These are phyloP conservation scores for Juncus effusus DNA, from an alignment of 176 grass and related monocot species.

Conservation along the genomic window DNA sequence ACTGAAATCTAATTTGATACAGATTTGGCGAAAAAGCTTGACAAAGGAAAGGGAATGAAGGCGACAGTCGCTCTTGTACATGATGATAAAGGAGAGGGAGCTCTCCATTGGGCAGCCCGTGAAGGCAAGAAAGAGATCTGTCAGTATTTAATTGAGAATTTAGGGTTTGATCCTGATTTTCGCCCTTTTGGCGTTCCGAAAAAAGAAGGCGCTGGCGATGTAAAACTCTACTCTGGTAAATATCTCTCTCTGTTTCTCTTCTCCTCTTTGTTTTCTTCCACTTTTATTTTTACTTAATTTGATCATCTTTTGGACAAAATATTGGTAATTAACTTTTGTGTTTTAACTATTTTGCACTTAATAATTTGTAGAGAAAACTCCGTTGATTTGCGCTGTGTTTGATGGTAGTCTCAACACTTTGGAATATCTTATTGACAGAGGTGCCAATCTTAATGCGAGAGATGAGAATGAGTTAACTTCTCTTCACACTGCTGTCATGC, in stretches of 20 bases:
- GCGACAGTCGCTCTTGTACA: background rate
- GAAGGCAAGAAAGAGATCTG: background rate
- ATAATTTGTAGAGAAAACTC: background rate
- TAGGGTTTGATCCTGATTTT: slow-evolving; percentile 12
- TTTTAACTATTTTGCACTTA: background rate
- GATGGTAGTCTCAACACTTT: background rate
- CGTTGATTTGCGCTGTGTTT: background rate
- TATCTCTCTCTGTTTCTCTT: background rate
- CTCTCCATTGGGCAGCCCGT: slow-evolving; percentile 1
- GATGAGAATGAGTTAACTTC: background rate
- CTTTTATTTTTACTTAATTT: too few relatives aligned
- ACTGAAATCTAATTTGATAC: background rate
- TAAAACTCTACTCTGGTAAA: background rate
- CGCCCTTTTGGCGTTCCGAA: background rate
- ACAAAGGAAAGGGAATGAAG: background rate
- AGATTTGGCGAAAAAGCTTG: background rate
- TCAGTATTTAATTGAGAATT: slow-evolving; percentile 10
- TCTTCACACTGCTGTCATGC: background rate
- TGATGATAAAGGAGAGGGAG: background rate
- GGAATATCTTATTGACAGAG: slow-evolving; percentile 5
- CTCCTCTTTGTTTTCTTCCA: background rate
- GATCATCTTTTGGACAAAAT: background rate
- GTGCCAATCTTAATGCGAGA: background rate
- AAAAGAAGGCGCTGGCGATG: background rate
- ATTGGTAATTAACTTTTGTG: background rate